Percentiles rank a stretch among this genome's conserved stretches.
Evolutionary conservation across 257 asterid genomes (phyloP).

Genomic region (Penstemon barbatus): DNA sequence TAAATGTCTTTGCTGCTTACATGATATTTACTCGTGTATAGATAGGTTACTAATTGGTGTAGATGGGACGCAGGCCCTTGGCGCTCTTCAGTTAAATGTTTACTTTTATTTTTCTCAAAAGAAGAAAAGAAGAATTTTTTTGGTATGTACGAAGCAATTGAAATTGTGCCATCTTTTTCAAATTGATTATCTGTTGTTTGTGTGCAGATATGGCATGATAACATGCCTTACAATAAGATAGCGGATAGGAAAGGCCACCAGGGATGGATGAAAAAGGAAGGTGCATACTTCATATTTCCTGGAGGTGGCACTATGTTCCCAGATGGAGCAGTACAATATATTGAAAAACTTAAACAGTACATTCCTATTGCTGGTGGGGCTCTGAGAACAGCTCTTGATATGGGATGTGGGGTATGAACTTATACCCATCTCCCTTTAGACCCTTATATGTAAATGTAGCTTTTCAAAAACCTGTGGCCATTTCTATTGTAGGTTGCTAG

Average conservation of each 20-base stretch:
- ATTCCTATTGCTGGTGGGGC: constrained; percentile 83
- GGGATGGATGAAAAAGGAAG: constrained; percentile 98
- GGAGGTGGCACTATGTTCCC: constrained; percentile 99
- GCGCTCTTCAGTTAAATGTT: no score
- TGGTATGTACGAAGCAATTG: background rate
- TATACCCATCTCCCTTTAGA: background rate
- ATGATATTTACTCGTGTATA: no score
- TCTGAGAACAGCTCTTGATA: constrained; percentile 95
- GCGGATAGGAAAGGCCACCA: constrained; percentile 98
- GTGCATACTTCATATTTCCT: constrained; percentile 83
- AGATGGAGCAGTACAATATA: constrained; percentile 87
- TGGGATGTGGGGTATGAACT: constrained; percentile 91
- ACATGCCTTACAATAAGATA: constrained; percentile 90
- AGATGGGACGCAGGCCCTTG: no score
- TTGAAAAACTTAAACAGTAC: constrained; percentile 90
- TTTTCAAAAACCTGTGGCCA: constrained; percentile 4
- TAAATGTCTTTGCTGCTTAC: no score
- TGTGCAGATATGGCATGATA: constrained; percentile 91
- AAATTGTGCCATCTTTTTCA: background rate
- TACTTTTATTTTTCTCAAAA: no score
- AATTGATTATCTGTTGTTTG: constrained; percentile 19
- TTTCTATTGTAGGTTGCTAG: constrained; percentile 79
- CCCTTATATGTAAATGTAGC: constrained; percentile 11
- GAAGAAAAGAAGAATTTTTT: no score
- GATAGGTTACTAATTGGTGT: no score